Evolutionary conservation across 75 land plant species (phyloP), one percentile per base, ranked within the genome.

Genomic region (Pinus albicaulis): DNA sequence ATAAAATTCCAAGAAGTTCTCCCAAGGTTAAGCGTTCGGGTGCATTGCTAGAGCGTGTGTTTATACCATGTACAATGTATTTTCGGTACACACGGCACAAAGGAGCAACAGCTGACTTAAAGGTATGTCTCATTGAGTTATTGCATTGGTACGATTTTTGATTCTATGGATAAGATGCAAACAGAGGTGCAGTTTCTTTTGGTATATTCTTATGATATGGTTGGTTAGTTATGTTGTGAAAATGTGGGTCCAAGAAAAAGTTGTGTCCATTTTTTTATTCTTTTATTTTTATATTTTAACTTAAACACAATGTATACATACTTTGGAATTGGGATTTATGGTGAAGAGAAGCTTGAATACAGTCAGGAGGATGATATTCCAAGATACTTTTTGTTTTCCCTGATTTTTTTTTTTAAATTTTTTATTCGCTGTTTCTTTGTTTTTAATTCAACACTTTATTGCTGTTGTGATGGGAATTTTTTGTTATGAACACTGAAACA

Each of bases 51-150:
- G 99, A 98, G 83, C 87, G 95, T 56, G 98, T 98, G 10, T 98
- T 98, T 72, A 87, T 91, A 92, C 99, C 99, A 31, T 98, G 99
- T 81, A 84, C 86, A 55, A 98, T 98, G 99, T 98, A 95, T 68
- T 98, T 98, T 60, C 90, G 89, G 13, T 98, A 95, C 77, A 95
- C 89, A 38, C 94, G 99, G 68, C 95, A 93, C 73, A 98, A 98
- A 81, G 93, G 99, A 75, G 99, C 92, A 64, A 90, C 92, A 59
- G 59, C 98, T 48, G 99, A 97, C n/a, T 63, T 91, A 82, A 95
- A 97, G 95, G 99, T 96, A 10, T 17, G 22, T 17, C 1, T n/a
- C 73, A n/a, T 64, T 64, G 23, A 41, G 34, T 68, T 19, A 4
- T 20, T 3, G 8, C 1, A 5, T 41, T 2, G 17, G 13, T 44